phyloP scores from a whole-genome alignment of 345 rosid genomes.

The Salix viminalis region DNA sequence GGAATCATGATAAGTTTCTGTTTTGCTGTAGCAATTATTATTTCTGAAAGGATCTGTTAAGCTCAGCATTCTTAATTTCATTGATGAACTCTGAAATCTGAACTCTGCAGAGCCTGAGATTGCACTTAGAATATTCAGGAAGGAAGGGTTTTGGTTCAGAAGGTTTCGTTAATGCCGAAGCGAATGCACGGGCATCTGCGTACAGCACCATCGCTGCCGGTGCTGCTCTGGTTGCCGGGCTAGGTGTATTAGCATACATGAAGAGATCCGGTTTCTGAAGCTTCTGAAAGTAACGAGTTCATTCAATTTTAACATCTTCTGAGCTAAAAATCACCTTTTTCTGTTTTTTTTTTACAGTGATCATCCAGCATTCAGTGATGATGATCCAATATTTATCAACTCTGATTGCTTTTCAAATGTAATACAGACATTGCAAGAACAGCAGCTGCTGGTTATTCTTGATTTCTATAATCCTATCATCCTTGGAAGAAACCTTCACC shows the following conservation, averaged over 20 bases:
- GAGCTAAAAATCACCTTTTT: background rate
- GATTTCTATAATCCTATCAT: no score
- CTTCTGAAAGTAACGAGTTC: background rate
- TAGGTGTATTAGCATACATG: constrained; percentile 80
- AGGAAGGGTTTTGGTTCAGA: constrained; percentile 44
- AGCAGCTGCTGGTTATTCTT: no score
- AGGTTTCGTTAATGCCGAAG: constrained; percentile 48
- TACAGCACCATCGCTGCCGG: constrained; percentile 89
- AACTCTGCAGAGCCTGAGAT: constrained; percentile 69
- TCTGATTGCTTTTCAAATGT: background rate
- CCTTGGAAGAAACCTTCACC: no score
- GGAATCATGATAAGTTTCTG: background rate
- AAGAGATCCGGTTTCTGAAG: constrained; percentile 49
- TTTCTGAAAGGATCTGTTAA: background rate
- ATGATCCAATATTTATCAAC: background rate
- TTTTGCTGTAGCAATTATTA: background rate
- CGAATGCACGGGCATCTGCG: constrained; percentile 88
- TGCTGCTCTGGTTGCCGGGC: constrained; percentile 84
- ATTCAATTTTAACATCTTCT: background rate
- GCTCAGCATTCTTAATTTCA: background rate
- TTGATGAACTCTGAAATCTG: constrained; percentile 22
- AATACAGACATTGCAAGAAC: no score
- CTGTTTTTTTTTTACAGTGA: background rate
- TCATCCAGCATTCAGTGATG: no score
- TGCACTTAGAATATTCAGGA: constrained; percentile 80